Base-by-base conservation (phyloP, 139 green algal species). In the Choricystis sp. region DNA sequence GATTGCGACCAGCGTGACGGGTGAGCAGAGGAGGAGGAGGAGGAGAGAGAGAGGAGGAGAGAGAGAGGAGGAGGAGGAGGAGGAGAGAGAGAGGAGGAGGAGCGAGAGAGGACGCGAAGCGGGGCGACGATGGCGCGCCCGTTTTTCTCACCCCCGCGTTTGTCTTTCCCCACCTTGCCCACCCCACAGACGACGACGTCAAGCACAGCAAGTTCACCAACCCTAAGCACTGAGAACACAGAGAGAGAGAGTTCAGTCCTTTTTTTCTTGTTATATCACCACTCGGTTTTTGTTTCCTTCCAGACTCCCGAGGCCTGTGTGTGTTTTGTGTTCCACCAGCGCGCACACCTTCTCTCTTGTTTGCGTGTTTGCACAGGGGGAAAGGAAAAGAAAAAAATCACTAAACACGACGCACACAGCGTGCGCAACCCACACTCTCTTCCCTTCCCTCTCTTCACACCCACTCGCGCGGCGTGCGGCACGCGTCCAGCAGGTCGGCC, bases 401-500 rank as follows among this genome's bases (percentile, higher is more conserved):
- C 26, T 9, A 9, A 29, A 30, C 26, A 62, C 9, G 9, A 62
- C 5, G 9, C 26, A 9, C 9, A 9, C 40, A 16, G 40, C 16
- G 40, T 52, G 40, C 40, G 16, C 40, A 16, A 9, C 40, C 40
- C 40, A 16, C 40, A 52, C 40, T 16, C 40, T 9, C 40, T 16
- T 16, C 40, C 56, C 58, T 14, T 62, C 40, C 40, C 40, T 16
- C 40, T 21, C 40, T 49, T 87, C 69, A 91, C 19, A 85, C 76
- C 86, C 86, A 96, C 21, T 82, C 74, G 26, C 79, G 77, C 2
- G 91, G 79, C 70, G 94, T 94, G 56, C 70, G 76, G 76, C 74
- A 86, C 9, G 77, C 76, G 60, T 98, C 85, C 31, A 98, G 26
- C 29, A 97, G 72, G 2, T 92, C 77, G 16, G 78, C 83, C 80